Evolutionary conservation across 2,329 filamentous ascomycete species (phyloP), one percentile per base, ranked within the genome.

Genomic region (Fusarium aywerte): DNA sequence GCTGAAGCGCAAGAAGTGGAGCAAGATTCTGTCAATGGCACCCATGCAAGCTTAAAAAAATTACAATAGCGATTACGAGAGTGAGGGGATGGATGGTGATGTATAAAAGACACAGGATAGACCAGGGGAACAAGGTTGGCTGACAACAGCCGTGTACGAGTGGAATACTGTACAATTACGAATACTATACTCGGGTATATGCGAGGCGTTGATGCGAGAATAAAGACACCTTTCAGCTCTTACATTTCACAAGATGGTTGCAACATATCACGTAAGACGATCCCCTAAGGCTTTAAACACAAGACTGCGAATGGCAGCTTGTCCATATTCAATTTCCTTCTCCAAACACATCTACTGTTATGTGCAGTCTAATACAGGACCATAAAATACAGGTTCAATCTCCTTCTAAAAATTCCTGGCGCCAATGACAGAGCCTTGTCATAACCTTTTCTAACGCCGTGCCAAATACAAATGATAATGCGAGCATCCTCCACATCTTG

Each of bases 1-100:
- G 83, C 81, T 99, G 79, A 89, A 92, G 77, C 88, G 92, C 77
- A 96, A 92, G 85, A 91, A 97, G 82, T 99, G 96, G 96, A 97
- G 93, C 74, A 99, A 98, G 87, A 98, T 99, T 74, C 81, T 99
- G 77, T 97, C 92, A 72, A 87, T 99, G 85, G 96, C 96, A 54
- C 95, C 96, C 21, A 85, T 86, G 81, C 84, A 88, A 73, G 85
- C 82, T 35, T 87, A 80, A 72, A 54, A 16, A 18, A 21, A 15
- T 35, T 12, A 35, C 18, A 54, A 40, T 20, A 47, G 50, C 44
- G 16, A 16, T 38, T 48, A n/a, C 4, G 36, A 13, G 13, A 39
- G 38, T 31, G 39, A 33, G 32, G 33, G 48, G 44, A 40, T 27
- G 49, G 45, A 44, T 10, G 35, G 48, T 38, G 43, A 42, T 72